A percentile compares a stretch with the other conserved stretches of the same genome.
These are phyloP conservation scores for Plectranthus barbatus DNA, from an alignment of 257 asterid species.

Conservation along the genomic window DNA sequence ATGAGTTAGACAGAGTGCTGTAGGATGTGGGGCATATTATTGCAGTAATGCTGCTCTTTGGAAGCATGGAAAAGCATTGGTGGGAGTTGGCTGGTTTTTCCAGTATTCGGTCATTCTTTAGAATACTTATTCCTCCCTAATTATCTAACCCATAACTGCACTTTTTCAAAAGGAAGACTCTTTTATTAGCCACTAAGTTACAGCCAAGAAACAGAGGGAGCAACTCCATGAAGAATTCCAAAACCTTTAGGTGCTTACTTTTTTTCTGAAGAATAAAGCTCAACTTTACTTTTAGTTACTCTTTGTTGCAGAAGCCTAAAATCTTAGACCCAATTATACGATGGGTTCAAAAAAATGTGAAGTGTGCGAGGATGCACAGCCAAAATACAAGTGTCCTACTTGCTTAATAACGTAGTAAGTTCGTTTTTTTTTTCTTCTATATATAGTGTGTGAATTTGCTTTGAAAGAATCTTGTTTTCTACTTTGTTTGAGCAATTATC, in stretches of 20 bases:
- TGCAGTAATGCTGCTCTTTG: no score
- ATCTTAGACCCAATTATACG: background rate
- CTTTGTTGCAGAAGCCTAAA: constrained; percentile 3
- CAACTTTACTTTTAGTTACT: constrained; percentile 50
- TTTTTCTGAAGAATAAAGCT: constrained; percentile 87
- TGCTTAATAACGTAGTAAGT: constrained; percentile 67
- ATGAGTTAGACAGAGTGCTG: no score
- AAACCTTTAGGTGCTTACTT: constrained; percentile 74
- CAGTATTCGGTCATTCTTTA: no score
- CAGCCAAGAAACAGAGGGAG: constrained; percentile 35
- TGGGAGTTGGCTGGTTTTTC: no score
- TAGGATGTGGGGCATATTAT: no score
- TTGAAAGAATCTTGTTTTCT: background rate
- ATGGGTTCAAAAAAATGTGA: constrained; percentile 58
- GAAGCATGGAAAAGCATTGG: no score
- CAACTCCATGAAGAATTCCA: constrained; percentile 77
- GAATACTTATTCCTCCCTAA: no score
- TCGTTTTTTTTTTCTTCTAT: background rate
- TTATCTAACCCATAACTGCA: no score
- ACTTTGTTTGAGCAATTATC: background rate
- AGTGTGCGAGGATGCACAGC: constrained; percentile 57
- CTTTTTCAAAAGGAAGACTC: no score
- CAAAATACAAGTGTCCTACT: constrained; percentile 84
- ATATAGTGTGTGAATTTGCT: no score
- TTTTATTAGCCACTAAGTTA: no score